Conservation (phyloP, 805 yeast species). For the Yamadazyma laniorum region DNA sequence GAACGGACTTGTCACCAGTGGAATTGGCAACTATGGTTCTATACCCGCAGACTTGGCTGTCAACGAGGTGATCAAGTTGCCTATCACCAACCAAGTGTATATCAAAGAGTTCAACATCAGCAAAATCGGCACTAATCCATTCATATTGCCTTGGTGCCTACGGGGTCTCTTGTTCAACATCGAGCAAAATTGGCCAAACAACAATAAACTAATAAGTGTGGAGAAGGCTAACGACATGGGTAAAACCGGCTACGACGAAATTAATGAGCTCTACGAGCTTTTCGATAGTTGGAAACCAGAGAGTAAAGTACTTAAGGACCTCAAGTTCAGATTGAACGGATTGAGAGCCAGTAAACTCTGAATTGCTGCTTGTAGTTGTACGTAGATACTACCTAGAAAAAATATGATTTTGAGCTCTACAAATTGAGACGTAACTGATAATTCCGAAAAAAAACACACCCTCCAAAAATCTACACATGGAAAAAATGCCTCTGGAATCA, state of each 20-base stretch:
- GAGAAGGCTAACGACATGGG: conserved; percentile 31
- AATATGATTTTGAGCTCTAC: too few relatives aligned
- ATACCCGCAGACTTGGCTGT: conserved; percentile 12
- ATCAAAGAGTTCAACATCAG: conserved; percentile 57
- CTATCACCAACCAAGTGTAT: conserved; percentile 35
- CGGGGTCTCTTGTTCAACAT: conserved; percentile 74
- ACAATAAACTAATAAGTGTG: conserved; percentile 34
- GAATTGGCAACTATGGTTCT: conserved; percentile 19
- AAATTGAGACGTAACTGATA: background rate
- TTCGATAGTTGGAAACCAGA: conserved; percentile 89
- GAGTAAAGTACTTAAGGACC: conserved; percentile 74
- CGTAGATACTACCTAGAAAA: background rate
- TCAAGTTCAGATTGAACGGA: conserved; percentile 74
- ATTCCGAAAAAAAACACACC: background rate
- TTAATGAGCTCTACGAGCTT: conserved; percentile 59
- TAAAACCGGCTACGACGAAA: conserved; percentile 48
- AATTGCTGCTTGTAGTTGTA: background rate
- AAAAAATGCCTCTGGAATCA: background rate
- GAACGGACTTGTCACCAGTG: conserved; percentile 18
- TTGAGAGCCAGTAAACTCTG: conserved; percentile 40
- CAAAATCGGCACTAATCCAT: conserved; percentile 74
- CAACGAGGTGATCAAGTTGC: conserved; percentile 18
- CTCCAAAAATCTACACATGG: too few relatives aligned
- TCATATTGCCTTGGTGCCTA: conserved; percentile 88
- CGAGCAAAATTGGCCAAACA: conserved; percentile 46